A percentile compares a stretch with the other conserved stretches of the same genome.
Conservation (phyloP, 176 grass and related monocot genomes). For the Musa itinerans region DNA sequence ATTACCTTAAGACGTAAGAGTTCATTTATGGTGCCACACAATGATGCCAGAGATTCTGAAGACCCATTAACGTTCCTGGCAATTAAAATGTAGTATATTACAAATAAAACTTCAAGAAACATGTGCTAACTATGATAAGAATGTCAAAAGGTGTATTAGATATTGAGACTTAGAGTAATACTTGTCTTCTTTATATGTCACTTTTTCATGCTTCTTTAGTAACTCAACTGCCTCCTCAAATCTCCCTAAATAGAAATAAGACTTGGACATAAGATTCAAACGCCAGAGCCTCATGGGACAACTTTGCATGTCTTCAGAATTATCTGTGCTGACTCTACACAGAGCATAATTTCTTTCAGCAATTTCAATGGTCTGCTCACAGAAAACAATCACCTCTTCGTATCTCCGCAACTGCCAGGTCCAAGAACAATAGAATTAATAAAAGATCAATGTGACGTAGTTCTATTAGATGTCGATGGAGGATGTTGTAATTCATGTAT, state of each 20-base stretch:
- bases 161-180: conserved; percentile 14
- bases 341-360: conserved; percentile 52
- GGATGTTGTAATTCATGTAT: no score
- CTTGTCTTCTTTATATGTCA: conserved; percentile 35
- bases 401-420: conserved; percentile 49
- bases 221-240: conserved; percentile 78
- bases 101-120: background rate
- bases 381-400: conserved; percentile 65
- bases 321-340: conserved; percentile 13
- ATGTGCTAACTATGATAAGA: background rate
- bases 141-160: background rate
- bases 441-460: no score
- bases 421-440: conserved; percentile 25
- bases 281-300: conserved; percentile 41
- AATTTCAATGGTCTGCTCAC: conserved; percentile 38
- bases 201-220: conserved; percentile 64
- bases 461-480: no score
- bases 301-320: conserved; percentile 24
- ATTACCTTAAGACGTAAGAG: conserved; percentile 64
- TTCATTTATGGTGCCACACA: conserved; percentile 36
- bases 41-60: conserved; percentile 36
- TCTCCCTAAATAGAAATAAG: conserved; percentile 83
- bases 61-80: conserved; percentile 26
- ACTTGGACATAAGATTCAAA: conserved; percentile 53
- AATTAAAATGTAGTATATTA: background rate